Percentiles rank a stretch among this genome's conserved stretches.
These are phyloP conservation scores for Odonthalia washingtoniensis DNA, from an alignment of 31 red algal species.

Conservation along the genomic window DNA sequence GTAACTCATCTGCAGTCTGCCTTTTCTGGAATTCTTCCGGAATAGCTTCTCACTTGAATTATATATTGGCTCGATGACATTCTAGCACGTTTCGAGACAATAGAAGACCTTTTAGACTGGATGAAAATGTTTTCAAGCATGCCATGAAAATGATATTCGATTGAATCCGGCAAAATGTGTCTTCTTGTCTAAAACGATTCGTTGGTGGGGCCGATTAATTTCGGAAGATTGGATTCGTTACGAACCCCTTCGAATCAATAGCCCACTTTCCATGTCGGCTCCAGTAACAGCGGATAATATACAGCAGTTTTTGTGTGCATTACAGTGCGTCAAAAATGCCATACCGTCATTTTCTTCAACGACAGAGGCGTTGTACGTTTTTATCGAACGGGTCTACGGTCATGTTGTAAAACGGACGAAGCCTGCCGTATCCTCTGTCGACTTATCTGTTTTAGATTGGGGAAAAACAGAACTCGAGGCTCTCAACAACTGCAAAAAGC, in stretches of 20 bases:
- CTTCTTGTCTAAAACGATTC: background rate
- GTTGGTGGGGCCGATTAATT: background rate
- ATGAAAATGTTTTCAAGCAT: background rate
- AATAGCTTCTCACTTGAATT: background rate
- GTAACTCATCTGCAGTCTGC: conserved; percentile 7
- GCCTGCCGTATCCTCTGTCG: background rate
- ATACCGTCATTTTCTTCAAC: too few species aligned
- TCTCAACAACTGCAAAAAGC: conserved; percentile 2
- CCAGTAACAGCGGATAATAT: conserved; percentile 6
- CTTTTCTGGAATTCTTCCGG: background rate
- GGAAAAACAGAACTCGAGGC: background rate
- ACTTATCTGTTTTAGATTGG: background rate
- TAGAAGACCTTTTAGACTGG: background rate
- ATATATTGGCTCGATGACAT: background rate
- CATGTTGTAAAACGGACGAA: background rate
- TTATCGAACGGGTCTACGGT: conserved; percentile 30
- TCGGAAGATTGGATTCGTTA: background rate
- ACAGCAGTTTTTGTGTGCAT: too few species aligned
- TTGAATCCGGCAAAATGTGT: background rate
- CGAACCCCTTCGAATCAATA: background rate
- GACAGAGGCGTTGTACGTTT: background rate
- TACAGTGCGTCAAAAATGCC: too few species aligned
- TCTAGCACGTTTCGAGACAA: background rate
- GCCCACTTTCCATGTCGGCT: background rate
- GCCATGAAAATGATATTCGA: background rate